phyloP scores from a whole-genome alignment of 768 basidiomycete species.

The Panus rudis region DNA sequence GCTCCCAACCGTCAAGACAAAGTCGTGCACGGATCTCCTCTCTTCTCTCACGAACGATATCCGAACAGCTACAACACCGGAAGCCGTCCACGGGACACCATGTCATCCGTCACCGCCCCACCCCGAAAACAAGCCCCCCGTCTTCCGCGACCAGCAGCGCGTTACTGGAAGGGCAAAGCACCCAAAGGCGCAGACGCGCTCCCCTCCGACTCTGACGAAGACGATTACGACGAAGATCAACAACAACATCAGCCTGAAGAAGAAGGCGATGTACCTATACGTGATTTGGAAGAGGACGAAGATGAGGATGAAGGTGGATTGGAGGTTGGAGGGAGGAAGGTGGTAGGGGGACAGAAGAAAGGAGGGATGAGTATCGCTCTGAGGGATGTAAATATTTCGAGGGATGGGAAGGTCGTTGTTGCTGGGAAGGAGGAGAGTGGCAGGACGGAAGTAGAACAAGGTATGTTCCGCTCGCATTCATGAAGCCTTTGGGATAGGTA shows the following conservation, averaged over 20 bases:
- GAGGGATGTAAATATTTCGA: constrained; percentile 75
- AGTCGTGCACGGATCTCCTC: too few relatives aligned
- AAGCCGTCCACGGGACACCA: too few relatives aligned
- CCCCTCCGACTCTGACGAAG: constrained; percentile 61
- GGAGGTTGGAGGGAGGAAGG: constrained; percentile 19
- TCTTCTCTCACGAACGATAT: too few relatives aligned
- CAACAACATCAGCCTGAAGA: constrained; percentile 30
- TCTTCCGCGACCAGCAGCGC: constrained; percentile 71
- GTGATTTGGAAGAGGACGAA: constrained; percentile 45
- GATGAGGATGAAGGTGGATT: constrained; percentile 28
- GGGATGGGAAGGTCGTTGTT: constrained; percentile 73
- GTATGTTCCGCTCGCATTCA: constrained; percentile 3
- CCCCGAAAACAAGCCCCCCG: constrained; percentile 68
- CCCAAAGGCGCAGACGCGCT: constrained; percentile 63
- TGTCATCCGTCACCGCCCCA: constrained; percentile 16
- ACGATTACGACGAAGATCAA: constrained; percentile 47
- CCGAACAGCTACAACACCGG: too few relatives aligned
- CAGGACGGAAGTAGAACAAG: constrained; percentile 41
- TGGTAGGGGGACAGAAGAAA: constrained; percentile 18
- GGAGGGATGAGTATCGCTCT: constrained; percentile 69
- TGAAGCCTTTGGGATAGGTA: constrained; percentile 12
- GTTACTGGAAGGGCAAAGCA: constrained; percentile 88
- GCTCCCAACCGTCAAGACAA: too few relatives aligned
- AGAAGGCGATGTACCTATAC: constrained; percentile 55
- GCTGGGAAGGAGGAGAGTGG: constrained; percentile 76